A percentile compares a stretch with the other conserved stretches of the same genome.
These are phyloP conservation scores for Hypomyces rosellus DNA, from an alignment of 2,329 filamentous ascomycete species.

Conservation along the genomic window DNA sequence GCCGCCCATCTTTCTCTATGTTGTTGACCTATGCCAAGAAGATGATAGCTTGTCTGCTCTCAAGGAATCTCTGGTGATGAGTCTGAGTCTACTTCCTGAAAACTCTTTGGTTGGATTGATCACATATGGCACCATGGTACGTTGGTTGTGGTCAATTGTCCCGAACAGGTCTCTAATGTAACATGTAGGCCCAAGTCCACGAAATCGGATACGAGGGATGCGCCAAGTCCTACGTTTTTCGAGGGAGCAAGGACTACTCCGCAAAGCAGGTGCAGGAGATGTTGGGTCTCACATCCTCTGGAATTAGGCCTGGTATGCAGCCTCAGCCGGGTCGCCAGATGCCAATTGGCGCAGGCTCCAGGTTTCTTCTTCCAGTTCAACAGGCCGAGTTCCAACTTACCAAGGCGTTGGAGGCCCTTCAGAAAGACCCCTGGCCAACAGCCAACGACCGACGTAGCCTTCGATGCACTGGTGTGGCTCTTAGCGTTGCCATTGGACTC, in stretches of 20 bases:
- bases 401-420: conserved; percentile 88
- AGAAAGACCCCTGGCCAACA: conserved; percentile 96
- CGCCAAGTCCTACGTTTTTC: conserved; percentile 97
- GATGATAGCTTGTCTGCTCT: conserved; percentile 76
- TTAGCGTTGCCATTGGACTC: conserved; percentile 88
- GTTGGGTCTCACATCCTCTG: conserved; percentile 73
- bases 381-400: conserved; percentile 97
- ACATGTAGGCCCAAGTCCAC: conserved; percentile 77
- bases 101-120: conserved; percentile 78
- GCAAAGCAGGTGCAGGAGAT: conserved; percentile 99
- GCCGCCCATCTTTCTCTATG: conserved; percentile 79
- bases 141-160: conserved; percentile 13
- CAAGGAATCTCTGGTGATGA: conserved; percentile 83
- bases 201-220: conserved; percentile 98
- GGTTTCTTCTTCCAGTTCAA: conserved; percentile 89
- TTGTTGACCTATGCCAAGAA: conserved; percentile 84
- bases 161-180: conserved; percentile 14
- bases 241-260: conserved; percentile 95
- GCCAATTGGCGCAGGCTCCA: conserved; percentile 72
- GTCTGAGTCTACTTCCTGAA: conserved; percentile 72
- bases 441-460: conserved; percentile 86
- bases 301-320: conserved; percentile 67
- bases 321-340: conserved; percentile 69
- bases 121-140: conserved; percentile 88
- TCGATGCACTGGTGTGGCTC: conserved; percentile 90